Evolutionary conservation across 805 yeast genomes (phyloP).

Genomic region (Candida hispaniensis): DNA sequence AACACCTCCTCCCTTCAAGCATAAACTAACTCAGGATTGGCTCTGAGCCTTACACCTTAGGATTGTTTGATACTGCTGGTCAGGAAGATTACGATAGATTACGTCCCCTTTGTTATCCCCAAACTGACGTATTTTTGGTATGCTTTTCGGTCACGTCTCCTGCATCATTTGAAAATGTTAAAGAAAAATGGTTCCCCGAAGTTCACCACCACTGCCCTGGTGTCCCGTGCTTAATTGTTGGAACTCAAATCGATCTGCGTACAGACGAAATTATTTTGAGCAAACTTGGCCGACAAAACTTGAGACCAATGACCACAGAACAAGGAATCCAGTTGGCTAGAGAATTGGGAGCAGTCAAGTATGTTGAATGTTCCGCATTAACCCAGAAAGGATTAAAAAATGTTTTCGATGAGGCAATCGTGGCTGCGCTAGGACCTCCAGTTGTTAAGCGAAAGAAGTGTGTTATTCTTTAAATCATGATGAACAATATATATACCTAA

Average conservation of each 20-base stretch:
- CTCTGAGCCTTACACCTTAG: slow-evolving; percentile 94
- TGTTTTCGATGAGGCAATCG: slow-evolving; percentile 97
- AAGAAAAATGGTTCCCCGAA: slow-evolving; percentile 98
- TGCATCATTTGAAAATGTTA: slow-evolving; percentile 92
- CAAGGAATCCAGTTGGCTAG: slow-evolving; percentile 89
- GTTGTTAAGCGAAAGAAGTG: slow-evolving; percentile 76
- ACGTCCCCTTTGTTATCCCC: slow-evolving; percentile 93
- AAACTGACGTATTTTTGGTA: slow-evolving; percentile 91
- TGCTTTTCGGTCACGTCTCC: slow-evolving; percentile 97
- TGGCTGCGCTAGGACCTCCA: slow-evolving; percentile 96
- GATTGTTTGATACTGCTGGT: slow-evolving; percentile 97
- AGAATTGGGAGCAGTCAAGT: slow-evolving; percentile 89
- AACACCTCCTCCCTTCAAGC: slow-evolving; percentile 21
- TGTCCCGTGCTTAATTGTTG: slow-evolving; percentile 92
- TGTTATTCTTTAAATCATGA: slow-evolving; percentile 56
- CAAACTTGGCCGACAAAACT: slow-evolving; percentile 81
- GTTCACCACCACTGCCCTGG: slow-evolving; percentile 98
- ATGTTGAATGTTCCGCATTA: slow-evolving; percentile 95
- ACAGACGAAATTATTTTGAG: slow-evolving; percentile 86
- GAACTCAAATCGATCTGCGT: slow-evolving; percentile 92
- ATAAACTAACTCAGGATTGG: slow-evolving; percentile 44
- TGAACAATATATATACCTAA: not conserved
- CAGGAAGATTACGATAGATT: slow-evolving; percentile 98
- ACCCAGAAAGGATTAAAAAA: slow-evolving; percentile 95
- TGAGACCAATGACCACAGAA: slow-evolving; percentile 73